Evolutionary conservation across 1,284 basidiomycete genomes (phyloP).

Genomic region (Cystobasidium pallidum): DNA sequence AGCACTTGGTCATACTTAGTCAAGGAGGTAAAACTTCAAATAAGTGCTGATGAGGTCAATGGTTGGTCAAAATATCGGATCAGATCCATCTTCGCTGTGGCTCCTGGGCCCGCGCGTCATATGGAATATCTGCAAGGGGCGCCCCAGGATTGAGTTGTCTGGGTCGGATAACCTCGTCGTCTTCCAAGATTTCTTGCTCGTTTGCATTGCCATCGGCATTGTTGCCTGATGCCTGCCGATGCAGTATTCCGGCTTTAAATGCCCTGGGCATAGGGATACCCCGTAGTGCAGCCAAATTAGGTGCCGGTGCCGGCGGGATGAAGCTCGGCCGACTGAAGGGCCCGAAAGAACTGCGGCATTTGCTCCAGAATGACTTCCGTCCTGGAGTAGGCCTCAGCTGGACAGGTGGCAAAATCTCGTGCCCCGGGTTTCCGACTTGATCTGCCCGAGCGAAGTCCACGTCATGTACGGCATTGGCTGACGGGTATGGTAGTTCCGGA

Average conservation of each 20-base stretch:
- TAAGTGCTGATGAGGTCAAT: not conserved
- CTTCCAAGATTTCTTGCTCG: not conserved
- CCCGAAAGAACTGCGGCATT: slow-evolving; percentile 24
- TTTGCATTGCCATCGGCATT: not conserved
- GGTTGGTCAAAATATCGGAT: not conserved
- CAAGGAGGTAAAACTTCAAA: not conserved
- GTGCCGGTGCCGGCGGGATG: slow-evolving; percentile 24
- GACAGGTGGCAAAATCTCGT: not conserved
- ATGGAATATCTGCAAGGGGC: not conserved
- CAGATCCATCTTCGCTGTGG: slow-evolving; percentile 8
- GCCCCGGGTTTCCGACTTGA: not conserved
- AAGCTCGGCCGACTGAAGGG: slow-evolving; percentile 25
- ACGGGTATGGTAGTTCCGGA: not conserved
- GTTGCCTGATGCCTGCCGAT: not conserved
- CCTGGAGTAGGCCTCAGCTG: not conserved
- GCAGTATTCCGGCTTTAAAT: not conserved
- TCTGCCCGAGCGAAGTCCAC: not conserved
- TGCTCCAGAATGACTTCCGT: slow-evolving; percentile 18
- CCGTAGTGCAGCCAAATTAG: slow-evolving; percentile 29
- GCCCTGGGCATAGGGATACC: not conserved
- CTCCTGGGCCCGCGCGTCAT: not conserved
- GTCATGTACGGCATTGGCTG: not conserved
- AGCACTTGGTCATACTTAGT: not conserved
- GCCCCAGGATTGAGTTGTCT: not conserved
- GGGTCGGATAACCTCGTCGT: slow-evolving; percentile 5